phyloP scores from a whole-genome alignment of 2,329 filamentous ascomycete species.

The Trichophyton mentagrophytes region DNA sequence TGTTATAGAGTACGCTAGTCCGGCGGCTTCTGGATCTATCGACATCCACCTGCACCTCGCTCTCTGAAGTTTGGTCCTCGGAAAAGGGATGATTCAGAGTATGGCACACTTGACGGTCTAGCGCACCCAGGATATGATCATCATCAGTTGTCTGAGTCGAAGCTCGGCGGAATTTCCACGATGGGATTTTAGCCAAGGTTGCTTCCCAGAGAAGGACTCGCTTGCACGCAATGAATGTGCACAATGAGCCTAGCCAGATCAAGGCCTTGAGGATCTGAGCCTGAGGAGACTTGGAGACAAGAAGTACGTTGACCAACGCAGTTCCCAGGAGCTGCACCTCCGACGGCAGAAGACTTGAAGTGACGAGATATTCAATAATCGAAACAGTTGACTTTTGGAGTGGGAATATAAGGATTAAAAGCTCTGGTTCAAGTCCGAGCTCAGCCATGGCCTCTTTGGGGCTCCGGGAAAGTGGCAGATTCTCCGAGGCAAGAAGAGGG shows the following conservation, averaged over 20 bases:
- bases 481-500: slow-evolving; percentile 48
- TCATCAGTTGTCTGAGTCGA: slow-evolving; percentile 25
- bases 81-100: slow-evolving; percentile 33
- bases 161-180: slow-evolving; percentile 67
- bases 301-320: slow-evolving; percentile 64
- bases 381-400: slow-evolving; percentile 66
- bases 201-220: slow-evolving; percentile 73
- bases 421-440: slow-evolving; percentile 42
- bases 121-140: slow-evolving; percentile 26
- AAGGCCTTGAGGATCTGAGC: slow-evolving; percentile 72
- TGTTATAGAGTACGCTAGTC: neutral
- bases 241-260: slow-evolving; percentile 71
- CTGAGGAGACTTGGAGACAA: slow-evolving; percentile 71
- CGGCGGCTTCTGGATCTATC: slow-evolving; percentile 6
- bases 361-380: slow-evolving; percentile 67
- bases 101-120: slow-evolving; percentile 36
- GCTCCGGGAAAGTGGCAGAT: slow-evolving; percentile 13
- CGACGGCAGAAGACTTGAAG: slow-evolving; percentile 72
- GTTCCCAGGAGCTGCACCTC: slow-evolving; percentile 81
- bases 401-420: slow-evolving; percentile 58
- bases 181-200: slow-evolving; percentile 72
- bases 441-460: slow-evolving; percentile 19
- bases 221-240: slow-evolving; percentile 59
- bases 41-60: slow-evolving; percentile 20
- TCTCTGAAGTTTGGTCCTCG: slow-evolving; percentile 27